Evolutionary conservation across 495 filamentous ascomycete species (phyloP).

Genomic region (Xylaria scruposa): DNA sequence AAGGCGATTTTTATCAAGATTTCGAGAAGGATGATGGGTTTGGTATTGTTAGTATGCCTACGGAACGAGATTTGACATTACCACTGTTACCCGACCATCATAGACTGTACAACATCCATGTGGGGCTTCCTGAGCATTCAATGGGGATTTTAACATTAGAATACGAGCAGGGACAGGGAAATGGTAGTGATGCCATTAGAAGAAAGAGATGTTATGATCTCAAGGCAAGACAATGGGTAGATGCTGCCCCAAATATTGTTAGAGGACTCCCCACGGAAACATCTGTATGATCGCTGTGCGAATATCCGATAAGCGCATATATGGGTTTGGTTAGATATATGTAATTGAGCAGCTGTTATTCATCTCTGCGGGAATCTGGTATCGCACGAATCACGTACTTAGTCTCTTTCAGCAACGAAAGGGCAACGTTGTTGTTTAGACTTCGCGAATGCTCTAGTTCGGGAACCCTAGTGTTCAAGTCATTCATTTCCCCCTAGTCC

Average conservation of each 20-base stretch:
- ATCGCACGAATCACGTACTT: neutral
- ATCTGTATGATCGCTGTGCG: neutral
- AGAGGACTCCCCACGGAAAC: neutral
- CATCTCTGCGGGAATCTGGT: neutral
- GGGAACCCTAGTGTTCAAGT: neutral
- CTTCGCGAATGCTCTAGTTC: neutral
- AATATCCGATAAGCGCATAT: neutral
- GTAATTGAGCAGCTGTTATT: neutral
- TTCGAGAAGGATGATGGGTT: slow-evolving; percentile 29
- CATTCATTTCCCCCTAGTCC: neutral
- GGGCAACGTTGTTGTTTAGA: neutral
- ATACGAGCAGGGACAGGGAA: slow-evolving; percentile 19
- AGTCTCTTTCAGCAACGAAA: neutral
- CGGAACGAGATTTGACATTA: slow-evolving; percentile 1
- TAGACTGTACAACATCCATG: slow-evolving; percentile 23
- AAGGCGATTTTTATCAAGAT: slow-evolving; percentile 35
- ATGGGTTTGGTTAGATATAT: neutral
- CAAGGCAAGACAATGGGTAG: neutral
- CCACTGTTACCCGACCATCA: slow-evolving; percentile 5
- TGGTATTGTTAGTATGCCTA: slow-evolving; percentile 13
- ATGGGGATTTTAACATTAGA: slow-evolving; percentile 24
- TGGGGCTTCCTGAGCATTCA: slow-evolving; percentile 28
- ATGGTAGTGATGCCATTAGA: neutral
- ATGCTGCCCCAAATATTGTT: neutral
- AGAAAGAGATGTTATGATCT: slow-evolving; percentile 22